phyloP scores from a whole-genome alignment of 257 asterid genomes.

The Petunia secreta region DNA sequence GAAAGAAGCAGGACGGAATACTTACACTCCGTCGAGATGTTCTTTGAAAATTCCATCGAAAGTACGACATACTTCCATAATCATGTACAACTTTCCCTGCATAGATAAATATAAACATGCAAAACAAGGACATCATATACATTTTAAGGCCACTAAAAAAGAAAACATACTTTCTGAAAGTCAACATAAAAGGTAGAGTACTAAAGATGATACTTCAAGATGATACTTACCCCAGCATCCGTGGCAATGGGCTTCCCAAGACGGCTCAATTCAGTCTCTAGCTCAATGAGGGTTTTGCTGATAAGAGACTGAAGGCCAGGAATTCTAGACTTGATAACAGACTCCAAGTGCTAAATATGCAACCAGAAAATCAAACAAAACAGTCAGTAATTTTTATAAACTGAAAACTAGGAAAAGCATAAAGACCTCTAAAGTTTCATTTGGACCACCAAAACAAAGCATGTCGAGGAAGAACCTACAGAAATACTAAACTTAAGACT shows the following conservation, averaged over 20 bases:
- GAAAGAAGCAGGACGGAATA: constrained; percentile 19
- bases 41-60: constrained; percentile 96
- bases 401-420: not conserved
- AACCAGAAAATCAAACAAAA: constrained; percentile 19
- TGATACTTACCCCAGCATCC: constrained; percentile 89
- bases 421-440: not conserved
- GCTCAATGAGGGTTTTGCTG: constrained; percentile 84
- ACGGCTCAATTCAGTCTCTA: constrained; percentile 88
- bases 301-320: constrained; percentile 99
- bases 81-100: constrained; percentile 98
- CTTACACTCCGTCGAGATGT: constrained; percentile 97
- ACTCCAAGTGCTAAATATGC: constrained; percentile 82
- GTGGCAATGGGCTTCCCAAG: constrained; percentile 96
- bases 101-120: constrained; percentile 31
- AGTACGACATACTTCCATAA: constrained; percentile 91
- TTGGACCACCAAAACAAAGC: constrained; percentile 7
- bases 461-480: not conserved
- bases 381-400: not conserved
- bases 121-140: not conserved
- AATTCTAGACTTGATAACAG: constrained; percentile 96
- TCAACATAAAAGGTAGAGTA: not conserved
- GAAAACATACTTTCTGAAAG: not conserved
- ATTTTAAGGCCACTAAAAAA: not conserved
- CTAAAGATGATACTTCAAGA: constrained; percentile 19
- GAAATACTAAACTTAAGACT: not conserved